Conservation (phyloP, 2,329 filamentous ascomycete genomes). For the Arthrinium phaeospermum region DNA sequence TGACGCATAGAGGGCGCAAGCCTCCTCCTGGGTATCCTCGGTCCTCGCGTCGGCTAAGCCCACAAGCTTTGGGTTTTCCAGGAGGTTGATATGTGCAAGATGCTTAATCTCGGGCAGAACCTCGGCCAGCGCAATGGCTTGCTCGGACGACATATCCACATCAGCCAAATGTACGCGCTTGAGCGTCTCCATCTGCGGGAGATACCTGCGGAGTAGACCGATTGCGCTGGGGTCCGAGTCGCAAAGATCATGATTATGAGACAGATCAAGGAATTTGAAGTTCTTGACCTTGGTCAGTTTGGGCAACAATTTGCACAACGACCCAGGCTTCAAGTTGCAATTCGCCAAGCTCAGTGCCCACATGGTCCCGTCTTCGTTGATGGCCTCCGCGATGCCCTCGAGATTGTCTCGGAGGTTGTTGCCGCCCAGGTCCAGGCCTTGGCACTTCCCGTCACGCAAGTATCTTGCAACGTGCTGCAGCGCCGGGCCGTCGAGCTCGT, state of each 20-base stretch:
- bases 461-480: slow-evolving; percentile 79
- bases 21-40: slow-evolving; percentile 86
- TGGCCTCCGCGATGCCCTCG: slow-evolving; percentile 56
- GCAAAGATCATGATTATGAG: slow-evolving; percentile 85
- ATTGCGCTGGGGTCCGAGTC: slow-evolving; percentile 75
- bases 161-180: slow-evolving; percentile 88
- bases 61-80: slow-evolving; percentile 78
- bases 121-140: slow-evolving; percentile 90
- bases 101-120: slow-evolving; percentile 82
- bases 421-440: slow-evolving; percentile 87
- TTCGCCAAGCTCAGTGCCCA: slow-evolving; percentile 87
- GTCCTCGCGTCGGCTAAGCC: slow-evolving; percentile 76
- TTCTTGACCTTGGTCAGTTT: slow-evolving; percentile 71
- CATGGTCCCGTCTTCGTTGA: slow-evolving; percentile 60
- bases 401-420: slow-evolving; percentile 72
- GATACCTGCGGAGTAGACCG: slow-evolving; percentile 75
- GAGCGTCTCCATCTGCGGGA: slow-evolving; percentile 78
- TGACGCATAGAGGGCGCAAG: slow-evolving; percentile 90
- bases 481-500: slow-evolving; percentile 75
- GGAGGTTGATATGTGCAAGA: slow-evolving; percentile 84
- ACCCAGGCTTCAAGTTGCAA: slow-evolving; percentile 77
- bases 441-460: slow-evolving; percentile 76
- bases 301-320: slow-evolving; percentile 77
- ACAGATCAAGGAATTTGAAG: slow-evolving; percentile 90
- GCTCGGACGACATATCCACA: slow-evolving; percentile 82